Conservation (phyloP, 371 early-diverging fungal genomes). For the Lichtheimia ramosa region DNA sequence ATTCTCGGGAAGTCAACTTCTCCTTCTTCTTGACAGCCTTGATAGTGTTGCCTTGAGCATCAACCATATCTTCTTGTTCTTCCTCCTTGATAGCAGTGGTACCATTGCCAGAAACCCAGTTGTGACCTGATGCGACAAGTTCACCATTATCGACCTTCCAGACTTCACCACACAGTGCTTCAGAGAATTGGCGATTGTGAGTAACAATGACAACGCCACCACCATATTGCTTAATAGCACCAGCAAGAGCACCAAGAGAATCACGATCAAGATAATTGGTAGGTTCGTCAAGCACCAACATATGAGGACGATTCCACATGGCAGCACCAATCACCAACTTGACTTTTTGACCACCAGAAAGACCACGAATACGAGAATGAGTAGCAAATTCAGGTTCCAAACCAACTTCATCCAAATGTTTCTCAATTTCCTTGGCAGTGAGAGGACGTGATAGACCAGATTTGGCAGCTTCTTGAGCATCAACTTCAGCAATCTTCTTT, state of each 20-base stretch:
- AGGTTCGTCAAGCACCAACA: conserved; percentile 89
- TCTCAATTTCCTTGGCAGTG: conserved; percentile 67
- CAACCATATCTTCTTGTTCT: conserved; percentile 42
- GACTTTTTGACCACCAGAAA: conserved; percentile 93
- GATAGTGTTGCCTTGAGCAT: conserved; percentile 52
- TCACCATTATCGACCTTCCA: conserved; percentile 76
- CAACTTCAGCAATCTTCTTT: conserved; percentile 65
- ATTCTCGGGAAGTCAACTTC: conserved; percentile 48
- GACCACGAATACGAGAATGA: conserved; percentile 81
- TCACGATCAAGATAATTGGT: conserved; percentile 84
- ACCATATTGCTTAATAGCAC: conserved; percentile 66
- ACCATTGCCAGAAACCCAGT: conserved; percentile 53
- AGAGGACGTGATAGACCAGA: conserved; percentile 66
- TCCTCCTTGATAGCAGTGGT: conserved; percentile 34
- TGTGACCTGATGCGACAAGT: conserved; percentile 51
- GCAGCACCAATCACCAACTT: conserved; percentile 86
- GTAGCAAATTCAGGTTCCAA: conserved; percentile 74
- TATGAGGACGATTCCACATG: conserved; percentile 85
- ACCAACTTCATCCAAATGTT: conserved; percentile 70
- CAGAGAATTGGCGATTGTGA: conserved; percentile 75
- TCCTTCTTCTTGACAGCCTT: conserved; percentile 48
- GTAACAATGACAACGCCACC: conserved; percentile 80
- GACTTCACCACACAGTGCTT: conserved; percentile 68
- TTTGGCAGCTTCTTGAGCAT: conserved; percentile 65
- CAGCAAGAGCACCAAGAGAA: conserved; percentile 71